Evolutionary conservation across 2,329 filamentous ascomycete species (phyloP).

Genomic region (Fusarium sp.): DNA sequence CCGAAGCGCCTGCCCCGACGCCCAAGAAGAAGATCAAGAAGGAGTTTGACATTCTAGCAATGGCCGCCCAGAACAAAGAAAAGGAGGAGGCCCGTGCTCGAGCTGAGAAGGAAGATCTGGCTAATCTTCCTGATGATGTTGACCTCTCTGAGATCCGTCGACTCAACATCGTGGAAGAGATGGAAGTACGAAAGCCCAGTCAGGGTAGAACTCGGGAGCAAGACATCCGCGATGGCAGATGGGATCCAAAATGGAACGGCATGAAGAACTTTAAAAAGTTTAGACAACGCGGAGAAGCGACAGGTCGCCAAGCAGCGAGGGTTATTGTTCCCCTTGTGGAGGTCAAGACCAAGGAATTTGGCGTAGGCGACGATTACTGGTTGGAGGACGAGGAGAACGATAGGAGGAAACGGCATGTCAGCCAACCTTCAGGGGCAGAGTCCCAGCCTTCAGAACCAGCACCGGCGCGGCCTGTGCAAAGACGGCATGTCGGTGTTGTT

Average conservation of each 20-base stretch:
- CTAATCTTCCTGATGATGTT: constrained; percentile 69
- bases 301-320: constrained; percentile 56
- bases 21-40: constrained; percentile 65
- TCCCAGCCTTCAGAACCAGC: constrained; percentile 23
- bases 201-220: constrained; percentile 56
- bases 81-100: constrained; percentile 74
- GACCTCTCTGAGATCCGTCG: constrained; percentile 80
- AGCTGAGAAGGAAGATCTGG: constrained; percentile 66
- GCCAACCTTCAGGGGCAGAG: constrained; percentile 39
- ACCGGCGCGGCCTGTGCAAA: constrained; percentile 18
- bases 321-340: constrained; percentile 80
- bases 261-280: constrained; percentile 97
- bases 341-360: constrained; percentile 77
- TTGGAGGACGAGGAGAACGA: constrained; percentile 63
- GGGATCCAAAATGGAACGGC: constrained; percentile 93
- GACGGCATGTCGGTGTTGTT: constrained; percentile 41
- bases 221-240: constrained; percentile 69
- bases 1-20: constrained; percentile 25
- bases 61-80: constrained; percentile 70
- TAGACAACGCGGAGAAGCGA: constrained; percentile 65
- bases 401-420: constrained; percentile 45
- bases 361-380: constrained; percentile 83
- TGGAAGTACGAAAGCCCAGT: constrained; percentile 67
- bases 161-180: constrained; percentile 81
- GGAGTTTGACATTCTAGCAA: constrained; percentile 76